Evolutionary conservation across 306 rosid species (phyloP).

Genomic region (Fagus crenata): DNA sequence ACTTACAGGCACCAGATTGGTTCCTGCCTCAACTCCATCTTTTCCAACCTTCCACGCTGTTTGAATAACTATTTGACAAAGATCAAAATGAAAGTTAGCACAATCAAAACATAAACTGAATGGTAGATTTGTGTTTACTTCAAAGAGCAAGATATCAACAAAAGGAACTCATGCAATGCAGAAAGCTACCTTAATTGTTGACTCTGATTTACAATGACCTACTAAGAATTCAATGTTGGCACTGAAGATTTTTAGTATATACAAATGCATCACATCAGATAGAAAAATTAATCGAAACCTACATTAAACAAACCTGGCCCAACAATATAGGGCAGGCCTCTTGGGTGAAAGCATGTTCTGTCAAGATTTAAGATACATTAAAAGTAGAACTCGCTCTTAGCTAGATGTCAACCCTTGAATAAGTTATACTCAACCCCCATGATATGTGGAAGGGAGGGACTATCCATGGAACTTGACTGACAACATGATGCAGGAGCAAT

Average conservation of each 20-base stretch:
- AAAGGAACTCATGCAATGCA: background rate
- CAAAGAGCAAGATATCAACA: background rate
- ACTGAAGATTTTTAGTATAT: background rate
- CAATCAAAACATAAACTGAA: background rate
- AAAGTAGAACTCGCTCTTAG: background rate
- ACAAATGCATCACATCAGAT: background rate
- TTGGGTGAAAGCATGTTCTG: background rate
- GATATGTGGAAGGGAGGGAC: background rate
- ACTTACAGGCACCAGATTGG: constrained; percentile 53
- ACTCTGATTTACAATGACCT: background rate
- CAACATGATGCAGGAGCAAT: background rate
- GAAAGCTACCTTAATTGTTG: background rate
- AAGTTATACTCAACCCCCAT: background rate
- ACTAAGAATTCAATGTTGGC: background rate
- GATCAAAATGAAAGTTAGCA: constrained; percentile 14
- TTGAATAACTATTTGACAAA: constrained; percentile 55
- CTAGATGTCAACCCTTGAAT: background rate
- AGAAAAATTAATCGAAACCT: background rate
- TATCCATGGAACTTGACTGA: background rate
- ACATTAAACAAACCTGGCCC: background rate
- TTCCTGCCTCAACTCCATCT: constrained; percentile 85
- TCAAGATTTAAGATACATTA: background rate
- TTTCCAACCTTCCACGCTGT: constrained; percentile 67
- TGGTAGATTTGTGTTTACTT: background rate
- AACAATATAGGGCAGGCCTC: background rate